These are phyloP conservation scores for Rhinocladiella mackenziei DNA, from an alignment of 2,329 filamentous ascomycete genomes.

Conservation along the genomic window DNA sequence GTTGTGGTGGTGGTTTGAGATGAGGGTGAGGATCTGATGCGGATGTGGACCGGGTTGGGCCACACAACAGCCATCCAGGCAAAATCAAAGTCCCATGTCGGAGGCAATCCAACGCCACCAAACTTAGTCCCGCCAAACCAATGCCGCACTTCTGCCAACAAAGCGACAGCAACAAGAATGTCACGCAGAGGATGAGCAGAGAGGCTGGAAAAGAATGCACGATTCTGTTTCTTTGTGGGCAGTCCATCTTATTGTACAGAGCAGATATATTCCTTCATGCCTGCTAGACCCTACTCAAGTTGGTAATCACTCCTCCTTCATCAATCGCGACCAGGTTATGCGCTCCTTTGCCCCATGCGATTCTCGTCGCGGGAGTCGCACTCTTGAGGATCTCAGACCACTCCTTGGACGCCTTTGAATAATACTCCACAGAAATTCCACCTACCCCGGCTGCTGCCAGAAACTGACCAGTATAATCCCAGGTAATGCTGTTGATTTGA, in stretches of 20 bases:
- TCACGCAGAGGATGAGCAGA: too few relatives aligned
- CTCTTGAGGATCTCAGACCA: constrained; percentile 84
- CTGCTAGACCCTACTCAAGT: constrained; percentile 6
- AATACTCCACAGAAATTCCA: constrained; percentile 83
- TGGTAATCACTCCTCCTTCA: constrained; percentile 66
- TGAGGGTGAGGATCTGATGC: too few relatives aligned
- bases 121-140: too few relatives aligned
- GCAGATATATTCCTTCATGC: not conserved
- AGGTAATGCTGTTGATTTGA: constrained; percentile 65
- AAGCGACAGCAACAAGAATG: too few relatives aligned
- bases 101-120: too few relatives aligned
- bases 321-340: constrained; percentile 72
- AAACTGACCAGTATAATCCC: constrained; percentile 96
- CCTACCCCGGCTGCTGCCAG: constrained; percentile 75
- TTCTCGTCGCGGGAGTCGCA: constrained; percentile 66
- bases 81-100: too few relatives aligned
- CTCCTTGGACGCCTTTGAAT: constrained; percentile 76
- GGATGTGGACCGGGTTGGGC: too few relatives aligned
- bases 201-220: too few relatives aligned
- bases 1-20: too few relatives aligned
- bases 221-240: too few relatives aligned
- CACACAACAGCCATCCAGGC: too few relatives aligned
- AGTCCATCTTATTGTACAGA: constrained; percentile 3
- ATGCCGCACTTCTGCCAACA: too few relatives aligned
- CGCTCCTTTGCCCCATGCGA: constrained; percentile 74